These are phyloP conservation scores for Ajuga chamaepitys DNA, from an alignment of 257 asterid genomes.

Conservation along the genomic window DNA sequence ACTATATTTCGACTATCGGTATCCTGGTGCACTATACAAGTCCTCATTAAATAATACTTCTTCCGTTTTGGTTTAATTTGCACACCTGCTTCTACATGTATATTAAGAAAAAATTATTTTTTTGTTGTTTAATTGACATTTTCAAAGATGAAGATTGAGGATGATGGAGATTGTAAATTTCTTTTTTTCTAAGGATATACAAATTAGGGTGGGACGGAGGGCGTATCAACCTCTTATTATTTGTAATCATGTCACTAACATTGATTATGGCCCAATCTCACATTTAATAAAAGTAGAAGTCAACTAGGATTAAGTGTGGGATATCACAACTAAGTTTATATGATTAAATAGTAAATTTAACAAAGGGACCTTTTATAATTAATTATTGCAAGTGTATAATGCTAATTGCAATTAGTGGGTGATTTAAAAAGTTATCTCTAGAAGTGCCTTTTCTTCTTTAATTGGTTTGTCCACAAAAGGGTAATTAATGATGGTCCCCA, in stretches of 20 bases:
- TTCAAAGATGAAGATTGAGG: no score
- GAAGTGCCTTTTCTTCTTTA: slow-evolving; percentile 14
- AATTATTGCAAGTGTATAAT: not conserved
- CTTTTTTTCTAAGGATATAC: no score
- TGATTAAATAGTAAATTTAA: slow-evolving; percentile 3
- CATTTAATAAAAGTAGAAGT: slow-evolving; percentile 13
- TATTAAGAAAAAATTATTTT: no score
- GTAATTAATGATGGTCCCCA: slow-evolving; percentile 21
- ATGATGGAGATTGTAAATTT: no score
- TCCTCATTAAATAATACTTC: no score
- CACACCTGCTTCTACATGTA: no score
- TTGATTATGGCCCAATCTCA: not conserved
- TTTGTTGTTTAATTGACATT: no score
- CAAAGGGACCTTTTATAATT: not conserved
- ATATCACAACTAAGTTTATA: slow-evolving; percentile 2
- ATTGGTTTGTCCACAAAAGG: slow-evolving; percentile 12
- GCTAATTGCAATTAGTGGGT: slow-evolving; percentile 18
- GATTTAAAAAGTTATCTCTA: slow-evolving; percentile 3
- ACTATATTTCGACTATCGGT: no score
- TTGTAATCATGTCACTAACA: not conserved
- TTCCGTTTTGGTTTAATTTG: no score
- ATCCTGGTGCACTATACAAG: no score
- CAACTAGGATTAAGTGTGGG: not conserved
- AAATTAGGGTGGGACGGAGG: no score
- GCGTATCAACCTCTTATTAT: no score